Evolutionary conservation across 371 early-diverging fungal species (phyloP), one percentile per base, ranked within the genome.

Genomic region (Choanephora cucurbitarum): DNA sequence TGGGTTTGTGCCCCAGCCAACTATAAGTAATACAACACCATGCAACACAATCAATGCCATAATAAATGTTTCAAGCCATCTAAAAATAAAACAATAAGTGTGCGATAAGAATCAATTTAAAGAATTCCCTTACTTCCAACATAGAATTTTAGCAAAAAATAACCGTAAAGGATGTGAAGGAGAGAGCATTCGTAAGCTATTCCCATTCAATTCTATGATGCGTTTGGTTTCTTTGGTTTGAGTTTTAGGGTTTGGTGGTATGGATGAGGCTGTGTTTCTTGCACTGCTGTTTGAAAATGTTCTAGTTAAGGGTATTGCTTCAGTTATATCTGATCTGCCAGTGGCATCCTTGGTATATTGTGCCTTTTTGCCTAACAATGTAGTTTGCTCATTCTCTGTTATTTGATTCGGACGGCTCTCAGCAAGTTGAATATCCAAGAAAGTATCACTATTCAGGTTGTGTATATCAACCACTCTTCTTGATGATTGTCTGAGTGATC

Each of bases 41-140:
- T 87, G 82, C 15, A 77, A 33, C 0, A 77, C 53, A 19, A 87
- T 71, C n/a, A 87, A 49, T 7, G 77, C 13, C 67, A 84, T 74
- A 24, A 85, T 66, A 8, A 75, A 56, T 0, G 80, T 60, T 48
- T 87, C 87, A 14, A 73, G 66, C 84, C 84, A 84, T 56, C 87
- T 86, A 57, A 8, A 23, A 11, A 21, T 3, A 34, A 49, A 39
- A 39, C 31, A 28, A 33, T n/a, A 40, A 4, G 18, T 1, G 2
- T 6, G 11, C 15, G 51, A 23, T 40, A 31, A 13, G 13, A 21
- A 14, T 61, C 1, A 44, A 58, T 17, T n/a, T 13, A 32, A 19
- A 42, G 5, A 24, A 8, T 10, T 11, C 31, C 8, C 62, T 58
- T 70, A 74, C 74, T 58, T 70, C 69, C 67, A 71, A 19, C 50